Evolutionary conservation across 768 basidiomycete species (phyloP).

Genomic region (Mycena amicta): DNA sequence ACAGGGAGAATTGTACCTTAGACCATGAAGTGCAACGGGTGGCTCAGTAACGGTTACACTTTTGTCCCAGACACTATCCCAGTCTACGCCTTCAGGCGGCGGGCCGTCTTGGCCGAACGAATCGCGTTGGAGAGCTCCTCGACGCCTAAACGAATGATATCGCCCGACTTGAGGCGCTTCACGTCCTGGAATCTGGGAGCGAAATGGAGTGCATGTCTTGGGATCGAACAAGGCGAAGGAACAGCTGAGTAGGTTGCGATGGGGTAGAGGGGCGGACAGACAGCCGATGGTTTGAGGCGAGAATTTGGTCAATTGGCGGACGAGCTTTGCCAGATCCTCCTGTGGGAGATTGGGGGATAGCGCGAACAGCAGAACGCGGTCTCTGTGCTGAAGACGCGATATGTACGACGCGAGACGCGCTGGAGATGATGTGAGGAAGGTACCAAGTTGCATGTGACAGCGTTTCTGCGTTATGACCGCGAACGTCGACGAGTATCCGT

Average conservation of each 20-base stretch:
- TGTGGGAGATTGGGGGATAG: conserved; percentile 47
- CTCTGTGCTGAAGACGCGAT: conserved; percentile 32
- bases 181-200: conserved; percentile 64
- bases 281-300: conserved; percentile 57
- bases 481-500: conserved; percentile 36
- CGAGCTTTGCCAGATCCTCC: conserved; percentile 42
- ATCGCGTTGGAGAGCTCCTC: conserved; percentile 17
- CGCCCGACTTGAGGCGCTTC: conserved; percentile 67
- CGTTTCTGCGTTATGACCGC: not conserved
- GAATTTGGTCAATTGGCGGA: conserved; percentile 42
- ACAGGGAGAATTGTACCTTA: conserved; percentile 37
- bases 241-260: conserved; percentile 44
- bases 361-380: conserved; percentile 50
- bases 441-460: conserved; percentile 37
- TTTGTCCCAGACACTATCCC: conserved; percentile 56
- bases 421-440: conserved; percentile 42
- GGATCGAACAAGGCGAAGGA: conserved; percentile 59
- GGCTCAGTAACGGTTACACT: conserved; percentile 27
- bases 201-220: conserved; percentile 49
- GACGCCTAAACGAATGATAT: conserved; percentile 62
- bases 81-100: conserved; percentile 36
- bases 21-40: conserved; percentile 40
- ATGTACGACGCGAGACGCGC: conserved; percentile 38
- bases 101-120: conserved; percentile 21
- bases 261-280: conserved; percentile 55